These are phyloP conservation scores for Leccinum aurantiacum DNA, from an alignment of 768 basidiomycete species.

Conservation along the genomic window DNA sequence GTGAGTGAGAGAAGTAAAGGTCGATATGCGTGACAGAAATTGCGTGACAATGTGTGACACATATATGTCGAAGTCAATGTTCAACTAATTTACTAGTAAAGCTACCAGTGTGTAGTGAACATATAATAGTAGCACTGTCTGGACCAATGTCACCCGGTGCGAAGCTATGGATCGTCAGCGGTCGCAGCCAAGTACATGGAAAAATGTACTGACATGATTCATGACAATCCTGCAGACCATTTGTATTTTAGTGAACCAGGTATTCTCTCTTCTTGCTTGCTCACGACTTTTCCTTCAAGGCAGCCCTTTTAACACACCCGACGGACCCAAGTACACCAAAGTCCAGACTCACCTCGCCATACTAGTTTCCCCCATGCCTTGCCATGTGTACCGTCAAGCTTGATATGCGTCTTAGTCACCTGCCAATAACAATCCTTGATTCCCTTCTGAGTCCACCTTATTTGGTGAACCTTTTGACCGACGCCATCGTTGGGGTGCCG, in stretches of 20 bases:
- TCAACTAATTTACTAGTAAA: not conserved
- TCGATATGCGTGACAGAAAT: constrained; percentile 15
- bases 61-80: not conserved
- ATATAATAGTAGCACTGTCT: not conserved
- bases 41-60: not conserved
- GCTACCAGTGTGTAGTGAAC: not conserved
- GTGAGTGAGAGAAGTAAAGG: not conserved
- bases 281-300: constrained; percentile 57
- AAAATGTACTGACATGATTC: constrained; percentile 10
- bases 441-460: constrained; percentile 69
- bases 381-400: constrained; percentile 71
- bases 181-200: not conserved
- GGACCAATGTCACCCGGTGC: too few species aligned
- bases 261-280: constrained; percentile 59
- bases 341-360: constrained; percentile 65
- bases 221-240: constrained; percentile 55
- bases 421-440: constrained; percentile 72
- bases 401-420: constrained; percentile 69
- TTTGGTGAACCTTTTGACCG: constrained; percentile 69
- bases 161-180: not conserved
- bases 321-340: not conserved
- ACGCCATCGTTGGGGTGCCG: constrained; percentile 65
- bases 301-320: constrained; percentile 12
- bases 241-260: constrained; percentile 71
- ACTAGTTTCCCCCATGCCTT: constrained; percentile 80